phyloP scores from a whole-genome alignment of 257 asterid genomes.

The Coffea eugenioides region DNA sequence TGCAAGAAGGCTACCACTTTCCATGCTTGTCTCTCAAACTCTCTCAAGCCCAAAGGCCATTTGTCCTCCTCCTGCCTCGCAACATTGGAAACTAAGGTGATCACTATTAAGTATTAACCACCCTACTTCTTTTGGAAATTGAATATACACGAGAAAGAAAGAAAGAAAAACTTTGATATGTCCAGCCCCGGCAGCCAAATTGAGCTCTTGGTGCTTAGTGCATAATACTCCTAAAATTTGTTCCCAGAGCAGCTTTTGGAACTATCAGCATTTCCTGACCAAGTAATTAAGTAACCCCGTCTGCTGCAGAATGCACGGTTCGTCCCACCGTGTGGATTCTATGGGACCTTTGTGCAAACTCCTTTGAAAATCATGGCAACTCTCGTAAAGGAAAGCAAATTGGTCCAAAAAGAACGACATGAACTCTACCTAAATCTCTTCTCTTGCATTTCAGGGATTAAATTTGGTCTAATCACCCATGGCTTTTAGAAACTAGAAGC shows the following conservation, averaged over 20 bases:
- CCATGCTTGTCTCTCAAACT: constrained; percentile 39
- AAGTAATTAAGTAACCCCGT: not conserved
- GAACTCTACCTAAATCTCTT: not conserved
- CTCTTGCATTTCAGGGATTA: not conserved
- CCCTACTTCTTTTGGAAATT: not conserved
- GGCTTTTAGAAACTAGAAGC: too few relatives aligned
- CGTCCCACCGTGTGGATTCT: not conserved
- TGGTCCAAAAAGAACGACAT: not conserved
- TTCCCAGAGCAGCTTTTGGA: not conserved
- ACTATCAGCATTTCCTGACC: not conserved
- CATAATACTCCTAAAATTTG: not conserved
- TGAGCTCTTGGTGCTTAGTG: not conserved
- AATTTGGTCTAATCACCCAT: too few relatives aligned
- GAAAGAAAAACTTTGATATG: not conserved
- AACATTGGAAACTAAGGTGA: not conserved
- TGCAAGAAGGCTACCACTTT: constrained; percentile 22
- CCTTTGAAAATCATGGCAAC: not conserved
- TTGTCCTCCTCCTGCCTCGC: constrained; percentile 28
- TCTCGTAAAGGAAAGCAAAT: too few relatives aligned
- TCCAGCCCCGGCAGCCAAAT: not conserved
- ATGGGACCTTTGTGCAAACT: not conserved
- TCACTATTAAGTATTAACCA: not conserved
- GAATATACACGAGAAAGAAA: too few relatives aligned
- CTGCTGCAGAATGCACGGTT: not conserved
- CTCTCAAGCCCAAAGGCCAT: constrained; percentile 8